Percentiles rank a stretch among this genome's conserved stretches.
phyloP scores from a whole-genome alignment of 1,284 basidiomycete species.

The Mycosarcoma mackinlayi region DNA sequence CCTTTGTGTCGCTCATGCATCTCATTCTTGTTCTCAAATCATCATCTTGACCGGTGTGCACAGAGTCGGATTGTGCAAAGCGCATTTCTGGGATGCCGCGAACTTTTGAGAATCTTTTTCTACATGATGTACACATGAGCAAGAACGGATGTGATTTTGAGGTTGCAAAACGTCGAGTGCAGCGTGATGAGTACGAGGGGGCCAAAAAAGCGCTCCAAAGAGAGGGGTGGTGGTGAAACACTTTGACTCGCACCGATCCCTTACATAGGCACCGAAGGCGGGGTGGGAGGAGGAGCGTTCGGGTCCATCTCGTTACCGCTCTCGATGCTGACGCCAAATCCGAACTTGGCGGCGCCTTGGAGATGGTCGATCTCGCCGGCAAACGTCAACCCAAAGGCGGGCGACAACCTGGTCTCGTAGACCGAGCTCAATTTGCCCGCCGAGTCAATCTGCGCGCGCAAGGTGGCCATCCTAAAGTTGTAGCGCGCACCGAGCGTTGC shows the following conservation, averaged over 20 bases:
- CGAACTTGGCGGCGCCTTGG: conserved; percentile 89
- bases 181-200: no score
- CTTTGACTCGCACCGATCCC: background rate
- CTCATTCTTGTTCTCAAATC: background rate
- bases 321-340: conserved; percentile 96
- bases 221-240: conserved; percentile 18
- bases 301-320: conserved; percentile 64
- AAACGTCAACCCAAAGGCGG: conserved; percentile 92
- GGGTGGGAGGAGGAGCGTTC: conserved; percentile 59
- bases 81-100: background rate
- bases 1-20: no score
- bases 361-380: conserved; percentile 98
- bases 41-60: no score
- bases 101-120: background rate
- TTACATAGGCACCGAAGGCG: conserved; percentile 66
- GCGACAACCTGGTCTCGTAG: conserved; percentile 94
- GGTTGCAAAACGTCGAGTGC: no score
- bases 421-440: conserved; percentile 86
- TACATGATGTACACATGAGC: conserved; percentile 4
- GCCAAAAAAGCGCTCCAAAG: background rate
- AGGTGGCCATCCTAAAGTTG: conserved; percentile 88
- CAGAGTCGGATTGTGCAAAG: no score
- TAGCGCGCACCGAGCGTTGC: conserved; percentile 95
- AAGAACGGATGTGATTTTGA: no score
- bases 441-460: conserved; percentile 63